Evolutionary conservation across 257 asterid genomes (phyloP).

Genomic region (Jaltomata sinuosa): DNA sequence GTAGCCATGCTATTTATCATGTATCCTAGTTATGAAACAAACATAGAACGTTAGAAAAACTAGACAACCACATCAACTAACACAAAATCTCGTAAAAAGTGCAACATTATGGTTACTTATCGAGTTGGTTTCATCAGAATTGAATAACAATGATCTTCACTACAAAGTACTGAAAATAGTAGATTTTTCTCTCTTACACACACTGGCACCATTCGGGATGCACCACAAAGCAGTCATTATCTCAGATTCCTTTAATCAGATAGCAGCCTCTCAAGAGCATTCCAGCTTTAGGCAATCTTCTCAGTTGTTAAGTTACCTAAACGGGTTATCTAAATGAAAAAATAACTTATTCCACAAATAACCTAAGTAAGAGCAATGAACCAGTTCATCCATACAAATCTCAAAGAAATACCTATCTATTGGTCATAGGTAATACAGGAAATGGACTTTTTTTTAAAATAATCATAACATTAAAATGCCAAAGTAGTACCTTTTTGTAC

Average conservation of each 20-base stretch:
- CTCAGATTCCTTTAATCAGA: neutral
- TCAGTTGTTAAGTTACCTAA: neutral
- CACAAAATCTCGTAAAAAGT: neutral
- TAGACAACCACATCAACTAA: neutral
- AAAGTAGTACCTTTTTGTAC: constrained; percentile 57
- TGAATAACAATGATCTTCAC: neutral
- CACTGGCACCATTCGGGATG: neutral
- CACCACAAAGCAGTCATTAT: too few relatives aligned
- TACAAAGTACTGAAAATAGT: neutral
- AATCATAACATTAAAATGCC: neutral
- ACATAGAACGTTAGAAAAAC: neutral
- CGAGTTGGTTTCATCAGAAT: neutral
- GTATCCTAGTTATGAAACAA: neutral
- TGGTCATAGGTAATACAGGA: neutral
- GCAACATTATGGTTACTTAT: neutral
- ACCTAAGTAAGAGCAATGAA: neutral
- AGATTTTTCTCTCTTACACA: neutral
- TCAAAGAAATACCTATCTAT: neutral
- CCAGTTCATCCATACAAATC: neutral
- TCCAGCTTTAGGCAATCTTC: neutral
- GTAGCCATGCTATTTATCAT: neutral
- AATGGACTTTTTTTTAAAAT: neutral
- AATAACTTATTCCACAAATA: neutral
- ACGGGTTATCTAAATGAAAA: neutral
- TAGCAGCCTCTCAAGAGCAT: neutral